phyloP scores from a whole-genome alignment of 225 moss, liverwort and hornwort genomes.

The Pleurozium schreberi region DNA sequence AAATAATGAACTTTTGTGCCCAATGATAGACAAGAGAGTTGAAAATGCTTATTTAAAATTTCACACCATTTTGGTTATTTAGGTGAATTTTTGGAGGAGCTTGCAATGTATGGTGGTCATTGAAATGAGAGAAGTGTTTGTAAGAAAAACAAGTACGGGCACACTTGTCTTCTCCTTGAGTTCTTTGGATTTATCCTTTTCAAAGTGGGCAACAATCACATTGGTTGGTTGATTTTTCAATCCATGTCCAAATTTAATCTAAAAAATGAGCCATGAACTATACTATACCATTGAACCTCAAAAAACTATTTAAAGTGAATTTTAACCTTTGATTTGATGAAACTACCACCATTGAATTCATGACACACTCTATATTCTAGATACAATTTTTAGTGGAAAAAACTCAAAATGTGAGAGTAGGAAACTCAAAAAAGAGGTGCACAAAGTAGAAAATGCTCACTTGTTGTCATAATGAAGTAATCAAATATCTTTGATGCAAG shows the following conservation, averaged over 20 bases:
- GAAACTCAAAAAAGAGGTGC: too few relatives aligned
- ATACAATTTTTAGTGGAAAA: too few relatives aligned
- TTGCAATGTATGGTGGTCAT: neutral
- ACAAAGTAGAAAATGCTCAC: too few relatives aligned
- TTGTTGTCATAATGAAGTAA: too few relatives aligned
- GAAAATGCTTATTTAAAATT: neutral
- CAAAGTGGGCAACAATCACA: neutral
- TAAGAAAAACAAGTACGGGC: neutral
- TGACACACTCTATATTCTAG: too few relatives aligned
- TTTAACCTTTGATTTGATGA: neutral
- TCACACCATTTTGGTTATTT: neutral
- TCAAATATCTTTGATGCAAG: neutral
- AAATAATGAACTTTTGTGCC: too few relatives aligned
- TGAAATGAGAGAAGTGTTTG: neutral
- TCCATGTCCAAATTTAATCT: rapidly evolving
- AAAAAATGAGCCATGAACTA: neutral
- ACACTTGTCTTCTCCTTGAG: neutral
- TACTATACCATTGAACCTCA: neutral
- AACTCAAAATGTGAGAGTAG: too few relatives aligned
- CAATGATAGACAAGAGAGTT: too few relatives aligned
- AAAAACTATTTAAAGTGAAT: neutral
- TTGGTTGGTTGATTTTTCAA: neutral
- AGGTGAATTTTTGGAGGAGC: too few relatives aligned
- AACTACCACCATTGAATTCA: neutral
- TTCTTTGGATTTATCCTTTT: neutral